These are phyloP conservation scores for Leptographium radiaticola DNA, from an alignment of 2,329 filamentous ascomycete species.

Conservation along the genomic window DNA sequence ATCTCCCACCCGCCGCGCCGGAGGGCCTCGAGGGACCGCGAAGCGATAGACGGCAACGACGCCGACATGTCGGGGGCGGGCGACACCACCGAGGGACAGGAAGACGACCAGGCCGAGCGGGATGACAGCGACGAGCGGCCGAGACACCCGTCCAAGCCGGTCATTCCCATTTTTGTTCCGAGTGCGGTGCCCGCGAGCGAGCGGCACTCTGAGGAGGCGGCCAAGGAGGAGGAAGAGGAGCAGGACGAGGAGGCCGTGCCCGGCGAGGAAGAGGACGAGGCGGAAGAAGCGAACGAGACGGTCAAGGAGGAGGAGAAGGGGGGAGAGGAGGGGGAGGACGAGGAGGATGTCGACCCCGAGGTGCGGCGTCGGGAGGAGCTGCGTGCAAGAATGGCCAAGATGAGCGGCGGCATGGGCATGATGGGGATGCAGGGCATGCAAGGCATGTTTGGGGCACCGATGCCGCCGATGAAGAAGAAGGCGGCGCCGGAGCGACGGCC, in stretches of 20 bases:
- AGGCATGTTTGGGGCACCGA: constrained; percentile 71
- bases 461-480: constrained; percentile 46
- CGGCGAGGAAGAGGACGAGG: neutral
- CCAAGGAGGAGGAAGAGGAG: neutral
- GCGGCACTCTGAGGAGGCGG: neutral
- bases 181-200: neutral
- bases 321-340: constrained; percentile 51
- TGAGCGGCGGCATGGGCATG: constrained; percentile 97
- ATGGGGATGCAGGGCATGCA: constrained; percentile 72
- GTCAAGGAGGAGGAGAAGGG: constrained; percentile 39
- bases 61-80: constrained; percentile 52
- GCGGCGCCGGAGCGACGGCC: constrained; percentile 23
- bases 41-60: constrained; percentile 47
- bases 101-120: constrained; percentile 50
- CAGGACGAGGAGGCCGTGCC: neutral
- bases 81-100: constrained; percentile 48
- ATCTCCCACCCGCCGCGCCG: constrained; percentile 33
- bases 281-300: constrained; percentile 16
- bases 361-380: constrained; percentile 74
- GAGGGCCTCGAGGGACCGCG: constrained; percentile 36
- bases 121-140: constrained; percentile 60
- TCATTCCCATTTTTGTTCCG: constrained; percentile 5
- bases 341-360: constrained; percentile 81
- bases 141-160: constrained; percentile 14
- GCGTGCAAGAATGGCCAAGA: constrained; percentile 91